A percentile compares a stretch with the other conserved stretches of the same genome.
These are phyloP conservation scores for Amanita exitialis DNA, from an alignment of 768 basidiomycete species.

Conservation along the genomic window DNA sequence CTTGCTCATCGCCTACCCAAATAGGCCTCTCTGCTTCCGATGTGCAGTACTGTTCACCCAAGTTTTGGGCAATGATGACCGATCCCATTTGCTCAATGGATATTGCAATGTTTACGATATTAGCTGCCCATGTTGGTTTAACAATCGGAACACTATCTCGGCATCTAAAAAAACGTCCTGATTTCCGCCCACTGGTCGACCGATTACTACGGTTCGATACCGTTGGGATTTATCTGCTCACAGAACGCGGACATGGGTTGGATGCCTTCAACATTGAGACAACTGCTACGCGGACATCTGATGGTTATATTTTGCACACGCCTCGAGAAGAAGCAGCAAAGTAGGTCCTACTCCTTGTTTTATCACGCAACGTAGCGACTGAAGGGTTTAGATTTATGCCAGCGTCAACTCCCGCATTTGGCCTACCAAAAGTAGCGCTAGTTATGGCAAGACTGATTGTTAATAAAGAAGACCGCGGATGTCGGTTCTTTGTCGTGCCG, in stretches of 20 bases:
- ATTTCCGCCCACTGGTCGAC: slow-evolving; percentile 37
- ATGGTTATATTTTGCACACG: slow-evolving; percentile 46
- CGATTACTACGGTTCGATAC: slow-evolving; percentile 42
- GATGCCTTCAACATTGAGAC: slow-evolving; percentile 55
- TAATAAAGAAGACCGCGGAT: slow-evolving; percentile 37
- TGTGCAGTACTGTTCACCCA: slow-evolving; percentile 35
- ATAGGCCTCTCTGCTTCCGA: slow-evolving; percentile 34
- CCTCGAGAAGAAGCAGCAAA: slow-evolving; percentile 51
- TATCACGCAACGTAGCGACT: background rate
- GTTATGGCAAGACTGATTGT: slow-evolving; percentile 49
- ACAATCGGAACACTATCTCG: slow-evolving; percentile 44
- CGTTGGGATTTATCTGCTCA: slow-evolving; percentile 41
- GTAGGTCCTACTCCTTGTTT: slow-evolving; percentile 20
- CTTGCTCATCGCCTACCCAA: slow-evolving; percentile 6
- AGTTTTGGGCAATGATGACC: slow-evolving; percentile 43
- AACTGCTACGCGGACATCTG: slow-evolving; percentile 38
- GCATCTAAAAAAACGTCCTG: slow-evolving; percentile 36
- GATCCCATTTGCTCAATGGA: slow-evolving; percentile 44
- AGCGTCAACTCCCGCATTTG: slow-evolving; percentile 41
- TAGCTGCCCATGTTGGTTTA: slow-evolving; percentile 42
- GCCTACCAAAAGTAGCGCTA: slow-evolving; percentile 43
- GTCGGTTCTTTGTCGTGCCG: slow-evolving; percentile 45
- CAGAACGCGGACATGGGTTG: slow-evolving; percentile 51
- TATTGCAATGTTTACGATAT: slow-evolving; percentile 41
- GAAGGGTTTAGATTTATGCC: slow-evolving; percentile 41